Evolutionary conservation across 495 filamentous ascomycete species (phyloP).

Genomic region (Penicillium lividum): DNA sequence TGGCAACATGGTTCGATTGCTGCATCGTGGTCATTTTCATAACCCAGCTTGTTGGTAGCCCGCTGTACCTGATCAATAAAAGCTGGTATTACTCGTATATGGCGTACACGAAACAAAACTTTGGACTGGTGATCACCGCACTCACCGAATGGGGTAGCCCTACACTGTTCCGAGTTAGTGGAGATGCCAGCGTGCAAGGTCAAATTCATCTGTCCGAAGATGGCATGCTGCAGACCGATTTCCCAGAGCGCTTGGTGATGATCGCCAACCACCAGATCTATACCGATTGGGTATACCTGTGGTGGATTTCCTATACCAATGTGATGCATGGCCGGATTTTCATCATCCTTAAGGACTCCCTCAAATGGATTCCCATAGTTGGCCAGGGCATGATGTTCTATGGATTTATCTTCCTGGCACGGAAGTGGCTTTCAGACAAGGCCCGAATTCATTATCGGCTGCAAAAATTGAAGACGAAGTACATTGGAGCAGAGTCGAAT

Average conservation of each 20-base stretch:
- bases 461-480: constrained; percentile 55
- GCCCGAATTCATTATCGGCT: constrained; percentile 59
- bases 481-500: constrained; percentile 52
- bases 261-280: constrained; percentile 73
- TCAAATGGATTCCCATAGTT: constrained; percentile 64
- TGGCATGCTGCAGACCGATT: constrained; percentile 56
- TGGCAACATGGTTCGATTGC: constrained; percentile 65
- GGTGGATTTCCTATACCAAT: constrained; percentile 68
- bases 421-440: constrained; percentile 66
- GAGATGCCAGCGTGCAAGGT: constrained; percentile 59
- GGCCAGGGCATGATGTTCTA: constrained; percentile 70
- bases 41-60: constrained; percentile 58
- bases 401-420: constrained; percentile 69
- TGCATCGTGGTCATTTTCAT: constrained; percentile 53
- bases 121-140: constrained; percentile 59
- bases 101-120: constrained; percentile 65
- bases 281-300: constrained; percentile 72
- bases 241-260: constrained; percentile 62
- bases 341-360: constrained; percentile 69
- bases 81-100: constrained; percentile 63
- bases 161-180: constrained; percentile 60
- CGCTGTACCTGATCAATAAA: constrained; percentile 62
- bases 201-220: constrained; percentile 56
- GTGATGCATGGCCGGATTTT: constrained; percentile 67
- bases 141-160: constrained; percentile 65